These are phyloP conservation scores for Tetradesmus lagerheimii DNA, from an alignment of 139 green algal species.

Conservation along the genomic window DNA sequence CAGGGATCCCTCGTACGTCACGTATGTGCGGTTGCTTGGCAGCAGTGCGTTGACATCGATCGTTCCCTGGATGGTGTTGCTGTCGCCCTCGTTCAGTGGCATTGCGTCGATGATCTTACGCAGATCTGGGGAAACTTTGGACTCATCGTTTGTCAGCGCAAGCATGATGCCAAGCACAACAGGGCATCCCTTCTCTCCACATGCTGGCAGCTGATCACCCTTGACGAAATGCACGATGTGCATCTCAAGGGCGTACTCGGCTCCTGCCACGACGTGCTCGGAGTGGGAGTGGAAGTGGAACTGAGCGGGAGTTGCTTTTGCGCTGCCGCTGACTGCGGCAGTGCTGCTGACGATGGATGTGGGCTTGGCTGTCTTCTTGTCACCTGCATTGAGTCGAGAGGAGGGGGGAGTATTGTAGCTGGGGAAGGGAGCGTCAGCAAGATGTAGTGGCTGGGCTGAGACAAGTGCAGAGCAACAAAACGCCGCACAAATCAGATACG, in stretches of 20 bases:
- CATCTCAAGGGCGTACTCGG: conserved; percentile 27
- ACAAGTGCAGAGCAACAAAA: too few species aligned
- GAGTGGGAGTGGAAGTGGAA: conserved; percentile 48
- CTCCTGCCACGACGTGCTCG: conserved; percentile 44
- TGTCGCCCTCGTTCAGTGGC: not conserved
- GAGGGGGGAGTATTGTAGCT: too few species aligned
- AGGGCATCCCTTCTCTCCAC: conserved; percentile 34
- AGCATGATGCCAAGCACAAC: conserved; percentile 44
- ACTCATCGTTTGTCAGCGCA: conserved; percentile 19
- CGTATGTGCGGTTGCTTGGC: conserved; percentile 8
- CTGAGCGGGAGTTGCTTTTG: conserved; percentile 22
- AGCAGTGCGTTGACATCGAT: not conserved
- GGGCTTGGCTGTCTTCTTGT: too few species aligned
- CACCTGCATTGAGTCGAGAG: too few species aligned
- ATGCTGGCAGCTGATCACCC: conserved; percentile 36
- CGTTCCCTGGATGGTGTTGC: not conserved
- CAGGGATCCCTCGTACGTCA: conserved; percentile 35
- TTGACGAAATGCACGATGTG: conserved; percentile 46
- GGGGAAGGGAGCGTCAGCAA: too few species aligned
- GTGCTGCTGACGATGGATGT: conserved; percentile 1
- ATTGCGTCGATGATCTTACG: conserved; percentile 7
- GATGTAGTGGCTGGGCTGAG: too few species aligned
- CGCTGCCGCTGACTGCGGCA: not conserved
- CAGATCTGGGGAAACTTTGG: not conserved
- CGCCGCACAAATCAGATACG: too few species aligned